Conservation (phyloP, 768 basidiomycete species). For the Pleurotus eryngii region DNA sequence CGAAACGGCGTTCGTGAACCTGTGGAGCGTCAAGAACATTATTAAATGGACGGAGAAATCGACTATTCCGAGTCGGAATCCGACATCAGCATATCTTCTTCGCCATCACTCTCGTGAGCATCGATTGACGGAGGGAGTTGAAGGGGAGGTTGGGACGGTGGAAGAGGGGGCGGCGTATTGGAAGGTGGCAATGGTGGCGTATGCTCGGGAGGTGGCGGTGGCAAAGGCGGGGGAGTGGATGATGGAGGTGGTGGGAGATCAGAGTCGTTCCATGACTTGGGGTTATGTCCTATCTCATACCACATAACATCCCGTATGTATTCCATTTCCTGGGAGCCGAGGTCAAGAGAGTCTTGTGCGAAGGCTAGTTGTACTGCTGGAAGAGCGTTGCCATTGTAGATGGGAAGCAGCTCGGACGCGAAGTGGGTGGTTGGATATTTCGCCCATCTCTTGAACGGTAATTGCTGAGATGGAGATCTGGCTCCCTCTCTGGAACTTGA, state of each 20-base stretch:
- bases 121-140: neutral
- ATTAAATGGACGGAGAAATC: too few relatives aligned
- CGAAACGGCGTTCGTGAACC: too few relatives aligned
- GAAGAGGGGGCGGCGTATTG: conserved; percentile 14
- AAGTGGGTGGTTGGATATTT: conserved; percentile 59
- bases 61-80: conserved; percentile 13
- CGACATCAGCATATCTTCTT: conserved; percentile 35
- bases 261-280: conserved; percentile 22
- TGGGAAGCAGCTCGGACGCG: conserved; percentile 49
- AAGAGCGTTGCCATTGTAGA: conserved; percentile 39
- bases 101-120: conserved; percentile 12
- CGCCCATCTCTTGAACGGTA: conserved; percentile 48
- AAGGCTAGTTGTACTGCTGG: conserved; percentile 11
- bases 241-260: conserved; percentile 9
- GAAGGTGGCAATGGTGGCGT: conserved; percentile 13
- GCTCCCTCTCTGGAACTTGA: neutral
- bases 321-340: conserved; percentile 11
- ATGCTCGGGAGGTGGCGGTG: conserved; percentile 10
- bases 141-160: conserved; percentile 10
- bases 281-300: conserved; percentile 41
- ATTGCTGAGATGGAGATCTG: neutral
- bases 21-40: too few relatives aligned
- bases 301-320: neutral
- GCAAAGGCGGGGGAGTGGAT: conserved; percentile 11
- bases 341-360: conserved; percentile 21